Conservation (phyloP, 2,329 filamentous ascomycete species). For the Sporothrix brunneoviolacea region DNA sequence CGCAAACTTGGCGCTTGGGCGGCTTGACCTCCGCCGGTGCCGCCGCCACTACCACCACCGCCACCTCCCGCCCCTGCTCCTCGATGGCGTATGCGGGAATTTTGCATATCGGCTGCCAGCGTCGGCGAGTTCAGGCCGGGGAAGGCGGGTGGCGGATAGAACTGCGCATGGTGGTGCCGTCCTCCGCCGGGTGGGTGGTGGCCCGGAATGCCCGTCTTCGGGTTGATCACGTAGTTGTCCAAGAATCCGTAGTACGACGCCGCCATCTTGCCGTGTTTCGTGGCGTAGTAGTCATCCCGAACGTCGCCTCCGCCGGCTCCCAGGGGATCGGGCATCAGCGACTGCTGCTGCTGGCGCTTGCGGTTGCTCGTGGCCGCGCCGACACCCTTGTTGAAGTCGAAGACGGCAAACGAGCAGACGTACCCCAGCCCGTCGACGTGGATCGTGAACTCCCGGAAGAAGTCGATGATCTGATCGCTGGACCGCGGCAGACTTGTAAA, state of each 20-base stretch:
- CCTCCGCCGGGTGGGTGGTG: conserved; percentile 49
- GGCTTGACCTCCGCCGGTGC: no score
- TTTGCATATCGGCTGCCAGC: conserved; percentile 48
- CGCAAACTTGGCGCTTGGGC: no score
- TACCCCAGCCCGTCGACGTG: conserved; percentile 95
- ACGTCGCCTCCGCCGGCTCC: conserved; percentile 50
- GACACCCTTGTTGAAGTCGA: conserved; percentile 85
- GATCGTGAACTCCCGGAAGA: conserved; percentile 95
- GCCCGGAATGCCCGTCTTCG: conserved; percentile 58
- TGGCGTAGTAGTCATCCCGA: conserved; percentile 86
- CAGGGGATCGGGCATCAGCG: conserved; percentile 22
- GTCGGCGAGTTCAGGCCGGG: conserved; percentile 62
- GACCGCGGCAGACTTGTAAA: conserved; percentile 80
- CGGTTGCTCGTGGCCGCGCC: conserved; percentile 5
- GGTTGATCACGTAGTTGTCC: conserved; percentile 79
- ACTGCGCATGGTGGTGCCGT: conserved; percentile 62
- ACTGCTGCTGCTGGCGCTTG: conserved; percentile 6
- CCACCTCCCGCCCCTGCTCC: conserved; percentile 17
- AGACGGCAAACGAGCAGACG: conserved; percentile 94
- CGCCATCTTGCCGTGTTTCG: conserved; percentile 98
- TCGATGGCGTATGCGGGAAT: conserved; percentile 41
- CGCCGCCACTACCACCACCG: conserved; percentile 22
- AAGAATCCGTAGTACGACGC: conserved; percentile 92
- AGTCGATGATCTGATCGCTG: conserved; percentile 90
- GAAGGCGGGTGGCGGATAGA: conserved; percentile 70